phyloP scores from a whole-genome alignment of 106 monocot species.

The Platanthera guangdongensis region DNA sequence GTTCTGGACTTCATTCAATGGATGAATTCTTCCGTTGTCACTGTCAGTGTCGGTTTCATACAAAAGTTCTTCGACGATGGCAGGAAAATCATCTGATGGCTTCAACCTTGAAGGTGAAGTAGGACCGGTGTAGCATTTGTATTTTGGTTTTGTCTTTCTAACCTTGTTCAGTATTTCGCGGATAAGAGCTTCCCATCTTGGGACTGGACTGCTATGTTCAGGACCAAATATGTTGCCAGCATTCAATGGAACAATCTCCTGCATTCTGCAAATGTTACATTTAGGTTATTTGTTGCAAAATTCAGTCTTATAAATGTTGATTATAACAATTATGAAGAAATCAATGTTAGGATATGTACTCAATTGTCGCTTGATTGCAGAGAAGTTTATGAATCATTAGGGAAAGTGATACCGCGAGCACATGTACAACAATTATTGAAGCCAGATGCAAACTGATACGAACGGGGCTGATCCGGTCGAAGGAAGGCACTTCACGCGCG shows the following conservation, averaged over 20 bases:
- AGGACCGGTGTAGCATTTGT: slow-evolving; percentile 70
- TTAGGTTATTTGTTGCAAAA: neutral
- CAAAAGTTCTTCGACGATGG: slow-evolving; percentile 21
- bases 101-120: slow-evolving; percentile 89
- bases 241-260: slow-evolving; percentile 90
- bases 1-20: neutral
- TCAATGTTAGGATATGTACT: too few relatives aligned
- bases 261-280: slow-evolving; percentile 39
- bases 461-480: too few relatives aligned
- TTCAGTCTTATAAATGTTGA: too few relatives aligned
- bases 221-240: slow-evolving; percentile 91
- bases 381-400: too few relatives aligned
- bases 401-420: too few relatives aligned
- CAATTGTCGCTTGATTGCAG: too few relatives aligned
- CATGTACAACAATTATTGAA: too few relatives aligned
- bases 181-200: slow-evolving; percentile 76
- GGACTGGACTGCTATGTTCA: slow-evolving; percentile 51
- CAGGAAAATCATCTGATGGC: slow-evolving; percentile 26
- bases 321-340: too few relatives aligned
- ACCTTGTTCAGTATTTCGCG: slow-evolving; percentile 53
- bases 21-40: slow-evolving; percentile 37
- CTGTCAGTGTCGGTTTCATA: slow-evolving; percentile 40
- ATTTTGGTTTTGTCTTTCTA: slow-evolving; percentile 31
- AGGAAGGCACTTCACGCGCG: too few relatives aligned
- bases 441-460: too few relatives aligned